These are phyloP conservation scores for Pseudomonodictys pantanalensis DNA, from an alignment of 495 filamentous ascomycete species.

Conservation along the genomic window DNA sequence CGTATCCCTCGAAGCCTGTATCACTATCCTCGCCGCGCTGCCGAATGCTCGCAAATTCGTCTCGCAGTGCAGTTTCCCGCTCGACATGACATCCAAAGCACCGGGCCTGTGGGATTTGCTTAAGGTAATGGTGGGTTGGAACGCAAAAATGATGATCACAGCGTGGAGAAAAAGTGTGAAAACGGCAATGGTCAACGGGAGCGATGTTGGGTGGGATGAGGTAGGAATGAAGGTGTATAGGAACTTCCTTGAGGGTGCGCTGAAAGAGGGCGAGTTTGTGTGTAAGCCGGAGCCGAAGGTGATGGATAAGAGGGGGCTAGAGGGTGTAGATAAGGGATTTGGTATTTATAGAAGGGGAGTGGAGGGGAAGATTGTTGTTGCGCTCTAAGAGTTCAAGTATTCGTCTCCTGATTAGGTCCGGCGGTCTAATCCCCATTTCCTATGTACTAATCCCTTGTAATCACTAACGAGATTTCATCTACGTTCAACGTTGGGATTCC, in stretches of 20 bases:
- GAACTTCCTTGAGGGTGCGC: neutral
- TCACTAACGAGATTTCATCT: too few species aligned
- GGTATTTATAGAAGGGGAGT: neutral
- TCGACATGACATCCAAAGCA: neutral
- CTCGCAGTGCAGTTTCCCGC: neutral
- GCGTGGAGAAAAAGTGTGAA: neutral
- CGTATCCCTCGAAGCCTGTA: neutral
- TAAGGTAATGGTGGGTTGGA: neutral
- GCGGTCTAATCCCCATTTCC: too few species aligned
- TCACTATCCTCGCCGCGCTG: neutral
- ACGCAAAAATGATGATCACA: neutral
- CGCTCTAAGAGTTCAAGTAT: neutral
- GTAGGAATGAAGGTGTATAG: neutral
- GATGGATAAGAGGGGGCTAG: neutral
- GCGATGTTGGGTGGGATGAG: neutral
- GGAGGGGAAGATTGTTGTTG: neutral
- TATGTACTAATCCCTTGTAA: too few species aligned
- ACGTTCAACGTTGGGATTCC: too few species aligned
- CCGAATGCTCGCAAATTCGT: neutral
- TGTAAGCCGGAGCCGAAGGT: neutral
- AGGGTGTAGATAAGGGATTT: neutral
- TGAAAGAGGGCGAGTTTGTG: neutral
- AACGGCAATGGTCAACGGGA: neutral
- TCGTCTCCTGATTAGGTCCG: too few species aligned
- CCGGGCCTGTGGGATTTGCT: neutral